Conservation (phyloP, 139 green algal genomes). For the Nannochloris sp. region DNA sequence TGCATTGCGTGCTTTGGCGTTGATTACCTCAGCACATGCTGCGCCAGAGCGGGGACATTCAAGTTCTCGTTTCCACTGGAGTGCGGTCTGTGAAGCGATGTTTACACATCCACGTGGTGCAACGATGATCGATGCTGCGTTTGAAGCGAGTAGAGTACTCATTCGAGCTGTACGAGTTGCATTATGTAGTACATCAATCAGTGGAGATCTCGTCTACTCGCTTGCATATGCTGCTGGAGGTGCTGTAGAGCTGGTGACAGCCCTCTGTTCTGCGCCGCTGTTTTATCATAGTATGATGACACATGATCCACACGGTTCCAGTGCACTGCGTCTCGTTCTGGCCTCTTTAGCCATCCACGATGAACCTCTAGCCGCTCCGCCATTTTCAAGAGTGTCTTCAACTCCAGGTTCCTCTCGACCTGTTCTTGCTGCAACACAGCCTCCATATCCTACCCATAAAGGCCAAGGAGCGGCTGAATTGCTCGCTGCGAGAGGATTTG, state of each 20-base stretch:
- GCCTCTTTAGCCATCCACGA: constrained; percentile 25
- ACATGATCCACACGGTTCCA: constrained; percentile 20
- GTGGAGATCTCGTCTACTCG: constrained; percentile 13
- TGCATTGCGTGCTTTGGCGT: constrained; percentile 25
- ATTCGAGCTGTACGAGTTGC: constrained; percentile 17
- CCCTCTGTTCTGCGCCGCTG: constrained; percentile 20
- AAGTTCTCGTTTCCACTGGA: not conserved
- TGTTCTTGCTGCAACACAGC: not conserved
- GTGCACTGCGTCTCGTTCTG: constrained; percentile 21
- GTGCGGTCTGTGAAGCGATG: constrained; percentile 1
- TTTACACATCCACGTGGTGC: constrained; percentile 25
- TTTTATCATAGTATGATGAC: constrained; percentile 35
- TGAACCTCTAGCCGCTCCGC: constrained; percentile 20
- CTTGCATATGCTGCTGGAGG: constrained; percentile 24
- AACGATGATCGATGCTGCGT: constrained; percentile 28
- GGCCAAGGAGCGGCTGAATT: constrained; percentile 23
- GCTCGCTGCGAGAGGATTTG: constrained; percentile 22
- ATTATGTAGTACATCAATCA: not conserved
- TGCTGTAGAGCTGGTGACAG: constrained; percentile 30
- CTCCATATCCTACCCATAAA: constrained; percentile 19
- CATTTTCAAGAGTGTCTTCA: constrained; percentile 15
- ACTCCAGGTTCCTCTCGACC: not conserved
- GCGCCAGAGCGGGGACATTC: not conserved
- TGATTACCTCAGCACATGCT: constrained; percentile 12
- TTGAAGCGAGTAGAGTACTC: constrained; percentile 25